Evolutionary conservation across 768 basidiomycete species (phyloP).

Genomic region (Kwoniella sp.): DNA sequence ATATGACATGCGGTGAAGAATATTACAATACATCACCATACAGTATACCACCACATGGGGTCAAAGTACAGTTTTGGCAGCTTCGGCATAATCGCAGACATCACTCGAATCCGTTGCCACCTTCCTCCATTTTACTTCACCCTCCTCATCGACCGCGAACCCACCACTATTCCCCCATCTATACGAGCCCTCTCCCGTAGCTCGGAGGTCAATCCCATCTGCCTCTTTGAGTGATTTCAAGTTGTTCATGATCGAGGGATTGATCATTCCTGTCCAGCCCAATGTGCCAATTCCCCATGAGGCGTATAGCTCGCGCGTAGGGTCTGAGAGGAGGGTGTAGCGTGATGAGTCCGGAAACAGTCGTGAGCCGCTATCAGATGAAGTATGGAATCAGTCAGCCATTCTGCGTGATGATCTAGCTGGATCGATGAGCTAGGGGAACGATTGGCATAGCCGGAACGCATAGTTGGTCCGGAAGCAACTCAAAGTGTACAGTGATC

Average conservation of each 20-base stretch:
- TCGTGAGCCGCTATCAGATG: background rate
- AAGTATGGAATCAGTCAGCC: background rate
- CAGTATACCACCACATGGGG: no score
- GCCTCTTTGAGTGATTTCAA: constrained; percentile 4
- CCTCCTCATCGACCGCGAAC: constrained; percentile 6
- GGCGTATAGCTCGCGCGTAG: constrained; percentile 9
- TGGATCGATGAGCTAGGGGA: no score
- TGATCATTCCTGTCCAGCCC: constrained; percentile 14
- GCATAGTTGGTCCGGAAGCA: no score
- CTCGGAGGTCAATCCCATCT: constrained; percentile 10
- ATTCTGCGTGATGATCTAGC: no score
- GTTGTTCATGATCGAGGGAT: background rate
- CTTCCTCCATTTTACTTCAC: constrained; percentile 11
- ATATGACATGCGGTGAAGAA: no score
- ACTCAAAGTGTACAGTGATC: no score
- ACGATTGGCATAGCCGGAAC: no score
- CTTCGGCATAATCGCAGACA: constrained; percentile 14
- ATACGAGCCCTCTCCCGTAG: constrained; percentile 7
- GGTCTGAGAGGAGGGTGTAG: constrained; percentile 7
- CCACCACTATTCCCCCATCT: constrained; percentile 19
- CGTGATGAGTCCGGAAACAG: constrained; percentile 6
- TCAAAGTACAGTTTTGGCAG: constrained; percentile 2
- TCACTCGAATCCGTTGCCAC: constrained; percentile 13
- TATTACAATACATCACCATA: no score
- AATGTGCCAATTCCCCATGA: constrained; percentile 17